A percentile compares a stretch with the other conserved stretches of the same genome.
phyloP scores from a whole-genome alignment of 345 rosid genomes.

The Syzygium grande region DNA sequence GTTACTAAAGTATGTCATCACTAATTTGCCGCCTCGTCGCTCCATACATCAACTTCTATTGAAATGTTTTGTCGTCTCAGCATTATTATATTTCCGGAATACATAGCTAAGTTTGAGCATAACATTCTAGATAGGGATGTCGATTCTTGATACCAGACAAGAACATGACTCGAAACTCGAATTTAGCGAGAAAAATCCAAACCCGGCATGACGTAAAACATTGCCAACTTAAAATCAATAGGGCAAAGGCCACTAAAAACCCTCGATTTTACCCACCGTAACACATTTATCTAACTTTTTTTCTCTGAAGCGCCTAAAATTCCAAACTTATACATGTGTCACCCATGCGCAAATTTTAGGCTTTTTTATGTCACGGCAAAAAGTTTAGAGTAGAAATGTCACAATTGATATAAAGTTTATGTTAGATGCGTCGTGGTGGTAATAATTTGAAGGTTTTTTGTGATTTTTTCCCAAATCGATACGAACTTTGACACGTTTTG shows the following conservation, averaged over 20 bases:
- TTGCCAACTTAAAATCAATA: background rate
- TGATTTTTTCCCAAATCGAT: background rate
- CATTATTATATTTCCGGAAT: background rate
- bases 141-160: background rate
- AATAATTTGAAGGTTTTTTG: too few species aligned
- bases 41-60: background rate
- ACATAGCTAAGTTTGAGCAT: background rate
- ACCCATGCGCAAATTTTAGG: too few species aligned
- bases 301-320: too few species aligned
- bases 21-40: background rate
- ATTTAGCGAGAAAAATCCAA: background rate
- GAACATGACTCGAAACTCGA: background rate
- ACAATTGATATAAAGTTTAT: too few species aligned
- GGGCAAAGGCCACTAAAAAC: too few species aligned
- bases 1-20: background rate
- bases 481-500: background rate
- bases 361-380: too few species aligned
- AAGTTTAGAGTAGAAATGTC: too few species aligned
- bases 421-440: too few species aligned
- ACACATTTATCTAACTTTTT: too few species aligned
- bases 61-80: background rate
- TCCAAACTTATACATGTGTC: too few species aligned
- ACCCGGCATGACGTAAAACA: background rate
- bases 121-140: background rate
- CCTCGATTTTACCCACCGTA: too few species aligned